Evolutionary conservation across 2,329 filamentous ascomycete genomes (phyloP).

Genomic region (Trichoderma gracile): DNA sequence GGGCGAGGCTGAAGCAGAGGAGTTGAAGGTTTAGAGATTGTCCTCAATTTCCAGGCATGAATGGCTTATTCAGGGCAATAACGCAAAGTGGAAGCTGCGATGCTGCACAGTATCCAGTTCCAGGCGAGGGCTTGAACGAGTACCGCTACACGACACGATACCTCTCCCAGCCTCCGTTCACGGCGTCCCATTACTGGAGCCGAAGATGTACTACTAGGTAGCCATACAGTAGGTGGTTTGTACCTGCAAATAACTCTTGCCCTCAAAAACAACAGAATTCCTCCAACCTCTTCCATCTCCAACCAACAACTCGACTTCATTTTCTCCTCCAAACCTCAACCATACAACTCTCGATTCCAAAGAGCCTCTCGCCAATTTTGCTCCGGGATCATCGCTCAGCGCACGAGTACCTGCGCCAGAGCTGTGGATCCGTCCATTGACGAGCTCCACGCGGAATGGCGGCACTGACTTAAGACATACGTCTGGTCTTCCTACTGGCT

Average conservation of each 20-base stretch:
- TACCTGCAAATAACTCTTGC: not conserved
- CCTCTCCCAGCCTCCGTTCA: not conserved
- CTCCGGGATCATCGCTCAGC: slow-evolving; percentile 8
- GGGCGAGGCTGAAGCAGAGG: not conserved
- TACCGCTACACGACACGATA: not conserved
- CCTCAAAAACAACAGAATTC: not conserved
- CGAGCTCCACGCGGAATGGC: slow-evolving; percentile 22
- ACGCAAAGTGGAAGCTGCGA: not conserved
- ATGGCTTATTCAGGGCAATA: no score
- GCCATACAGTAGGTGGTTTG: not conserved
- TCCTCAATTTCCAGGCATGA: no score
- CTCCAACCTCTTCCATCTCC: not conserved
- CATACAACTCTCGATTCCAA: not conserved
- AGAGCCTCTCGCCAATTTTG: not conserved
- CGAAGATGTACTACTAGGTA: not conserved
- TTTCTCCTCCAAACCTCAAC: not conserved
- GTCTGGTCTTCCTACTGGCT: not conserved
- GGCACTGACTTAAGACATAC: not conserved
- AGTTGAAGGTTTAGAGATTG: not conserved
- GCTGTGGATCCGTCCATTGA: slow-evolving; percentile 3
- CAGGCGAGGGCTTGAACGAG: not conserved
- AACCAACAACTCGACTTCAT: not conserved
- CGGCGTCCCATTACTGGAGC: not conserved
- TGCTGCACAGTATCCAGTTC: not conserved
- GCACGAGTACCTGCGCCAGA: slow-evolving; percentile 17